Conservation (phyloP, 805 yeast species). For the Saturnispora bothae region DNA sequence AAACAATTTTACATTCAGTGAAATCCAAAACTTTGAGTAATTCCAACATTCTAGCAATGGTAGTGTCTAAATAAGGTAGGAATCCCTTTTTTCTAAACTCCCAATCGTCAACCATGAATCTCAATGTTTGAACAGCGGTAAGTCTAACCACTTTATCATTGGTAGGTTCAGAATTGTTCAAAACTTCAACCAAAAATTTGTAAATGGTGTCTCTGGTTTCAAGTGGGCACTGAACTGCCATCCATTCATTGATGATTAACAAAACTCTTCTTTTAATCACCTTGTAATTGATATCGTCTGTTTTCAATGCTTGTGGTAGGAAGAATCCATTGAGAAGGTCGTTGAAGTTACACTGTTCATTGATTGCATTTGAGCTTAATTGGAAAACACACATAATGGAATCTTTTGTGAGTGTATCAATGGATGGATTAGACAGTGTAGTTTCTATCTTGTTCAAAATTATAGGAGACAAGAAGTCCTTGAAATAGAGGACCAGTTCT, state of each 20-base stretch:
- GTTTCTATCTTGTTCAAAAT: slow-evolving; percentile 50
- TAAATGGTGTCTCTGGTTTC: slow-evolving; percentile 51
- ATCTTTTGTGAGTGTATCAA: slow-evolving; percentile 59
- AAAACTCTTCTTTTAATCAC: slow-evolving; percentile 71
- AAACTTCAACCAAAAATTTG: slow-evolving; percentile 39
- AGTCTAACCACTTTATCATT: slow-evolving; percentile 76
- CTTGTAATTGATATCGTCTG: slow-evolving; percentile 37
- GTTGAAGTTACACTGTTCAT: slow-evolving; percentile 60
- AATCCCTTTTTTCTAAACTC: slow-evolving; percentile 65
- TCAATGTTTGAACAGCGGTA: slow-evolving; percentile 61
- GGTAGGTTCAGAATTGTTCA: slow-evolving; percentile 26
- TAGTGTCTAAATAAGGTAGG: slow-evolving; percentile 48
- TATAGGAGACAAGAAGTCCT: slow-evolving; percentile 41
- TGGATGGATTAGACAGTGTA: slow-evolving; percentile 23
- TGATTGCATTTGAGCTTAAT: slow-evolving; percentile 56
- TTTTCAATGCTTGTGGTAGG: slow-evolving; percentile 51
- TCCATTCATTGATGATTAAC: slow-evolving; percentile 73
- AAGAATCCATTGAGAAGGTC: slow-evolving; percentile 46
- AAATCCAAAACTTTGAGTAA: slow-evolving; percentile 41
- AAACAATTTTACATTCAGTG: slow-evolving; percentile 68
- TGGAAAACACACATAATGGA: slow-evolving; percentile 78
- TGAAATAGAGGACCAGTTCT: slow-evolving; percentile 57
- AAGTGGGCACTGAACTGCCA: slow-evolving; percentile 50
- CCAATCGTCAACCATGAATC: slow-evolving; percentile 73
- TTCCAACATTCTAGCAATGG: slow-evolving; percentile 38